A percentile compares a stretch with the other conserved stretches of the same genome.
These are phyloP conservation scores for Fusarium sp. DNA, from an alignment of 2,329 filamentous ascomycete species.

Conservation along the genomic window DNA sequence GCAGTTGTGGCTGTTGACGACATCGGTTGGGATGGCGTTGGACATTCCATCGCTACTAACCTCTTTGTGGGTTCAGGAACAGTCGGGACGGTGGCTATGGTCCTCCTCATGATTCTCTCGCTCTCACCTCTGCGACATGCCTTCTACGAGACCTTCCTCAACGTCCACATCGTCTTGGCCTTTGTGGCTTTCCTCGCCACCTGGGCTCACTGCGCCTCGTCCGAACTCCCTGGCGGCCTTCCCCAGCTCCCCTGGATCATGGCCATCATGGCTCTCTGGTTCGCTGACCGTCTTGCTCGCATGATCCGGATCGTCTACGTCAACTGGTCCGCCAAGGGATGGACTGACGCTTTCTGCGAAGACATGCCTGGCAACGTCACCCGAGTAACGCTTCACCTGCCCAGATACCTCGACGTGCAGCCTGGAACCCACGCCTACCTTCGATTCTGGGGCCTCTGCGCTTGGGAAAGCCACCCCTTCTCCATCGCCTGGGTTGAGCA, in stretches of 20 bases:
- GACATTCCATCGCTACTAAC: conserved; percentile 61
- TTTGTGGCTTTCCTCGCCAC: conserved; percentile 72
- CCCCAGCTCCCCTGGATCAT: conserved; percentile 78
- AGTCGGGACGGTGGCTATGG: conserved; percentile 66
- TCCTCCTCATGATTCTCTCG: conserved; percentile 72
- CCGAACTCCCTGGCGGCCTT: conserved; percentile 69
- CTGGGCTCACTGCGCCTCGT: conserved; percentile 78
- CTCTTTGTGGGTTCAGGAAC: conserved; percentile 72
- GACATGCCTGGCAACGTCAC: conserved; percentile 73
- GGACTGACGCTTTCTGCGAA: conserved; percentile 71
- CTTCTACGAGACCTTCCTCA: conserved; percentile 97
- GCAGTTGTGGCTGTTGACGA: conserved; percentile 72
- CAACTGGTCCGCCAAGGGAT: conserved; percentile 67
- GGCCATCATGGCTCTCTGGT: conserved; percentile 79
- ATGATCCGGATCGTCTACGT: conserved; percentile 69
- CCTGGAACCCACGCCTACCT: conserved; percentile 80
- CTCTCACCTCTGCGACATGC: conserved; percentile 85
- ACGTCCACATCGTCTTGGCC: conserved; percentile 80
- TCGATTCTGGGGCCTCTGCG: conserved; percentile 69
- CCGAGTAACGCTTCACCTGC: conserved; percentile 73
- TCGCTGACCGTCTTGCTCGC: conserved; percentile 70
- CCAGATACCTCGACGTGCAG: conserved; percentile 69
- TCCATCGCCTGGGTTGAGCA: conserved; percentile 78
- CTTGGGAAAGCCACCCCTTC: conserved; percentile 80
- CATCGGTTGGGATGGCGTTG: conserved; percentile 67